These are phyloP conservation scores for Aureobasidium sp. DNA, from an alignment of 2,329 filamentous ascomycete species.

Conservation along the genomic window DNA sequence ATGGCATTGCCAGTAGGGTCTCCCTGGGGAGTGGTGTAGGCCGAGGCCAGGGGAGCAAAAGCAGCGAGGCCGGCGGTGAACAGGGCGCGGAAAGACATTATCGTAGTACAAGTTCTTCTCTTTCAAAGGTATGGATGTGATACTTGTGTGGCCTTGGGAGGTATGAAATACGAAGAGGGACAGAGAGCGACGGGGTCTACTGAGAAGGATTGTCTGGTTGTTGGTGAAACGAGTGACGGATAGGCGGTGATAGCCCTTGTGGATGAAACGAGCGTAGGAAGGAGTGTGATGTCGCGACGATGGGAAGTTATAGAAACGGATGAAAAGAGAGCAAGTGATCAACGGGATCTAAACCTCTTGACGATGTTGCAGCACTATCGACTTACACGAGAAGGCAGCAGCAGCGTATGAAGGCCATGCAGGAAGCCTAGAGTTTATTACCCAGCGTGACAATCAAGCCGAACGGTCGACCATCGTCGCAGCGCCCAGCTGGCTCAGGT, in stretches of 20 bases:
- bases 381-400: background rate
- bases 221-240: conserved; percentile 16
- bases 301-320: background rate
- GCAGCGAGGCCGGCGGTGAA: conserved; percentile 47
- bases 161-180: background rate
- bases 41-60: conserved; percentile 43
- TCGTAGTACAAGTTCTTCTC: background rate
- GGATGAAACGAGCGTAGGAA: background rate
- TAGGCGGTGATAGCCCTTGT: background rate
- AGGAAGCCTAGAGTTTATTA: conserved; percentile 7
- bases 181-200: background rate
- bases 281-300: conserved; percentile 4
- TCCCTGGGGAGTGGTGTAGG: conserved; percentile 27
- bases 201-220: conserved; percentile 18
- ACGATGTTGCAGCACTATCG: conserved; percentile 2
- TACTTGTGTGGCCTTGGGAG: background rate
- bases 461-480: conserved; percentile 5
- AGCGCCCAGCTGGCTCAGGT: background rate
- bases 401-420: background rate
- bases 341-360: background rate
- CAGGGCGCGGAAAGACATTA: conserved; percentile 26
- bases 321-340: background rate
- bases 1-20: conserved; percentile 47
- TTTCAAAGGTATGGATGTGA: background rate
- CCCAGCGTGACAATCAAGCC: conserved; percentile 8